Conservation (phyloP, 1,139 yeast species). For the Debaryomyces subglobosus region DNA sequence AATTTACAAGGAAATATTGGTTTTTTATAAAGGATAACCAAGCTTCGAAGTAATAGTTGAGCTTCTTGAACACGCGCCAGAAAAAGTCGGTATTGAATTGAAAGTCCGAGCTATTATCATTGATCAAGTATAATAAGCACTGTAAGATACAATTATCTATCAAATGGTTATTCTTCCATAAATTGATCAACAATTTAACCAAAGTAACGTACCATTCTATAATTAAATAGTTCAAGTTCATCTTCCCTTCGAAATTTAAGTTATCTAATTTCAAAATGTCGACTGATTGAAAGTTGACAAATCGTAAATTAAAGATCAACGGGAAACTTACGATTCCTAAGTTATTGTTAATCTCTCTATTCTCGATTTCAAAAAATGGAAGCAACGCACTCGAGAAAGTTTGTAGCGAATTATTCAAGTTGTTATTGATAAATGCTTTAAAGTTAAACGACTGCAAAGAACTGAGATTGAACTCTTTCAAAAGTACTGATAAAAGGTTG, state of each 20-base stretch:
- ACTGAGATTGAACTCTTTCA: constrained; percentile 39
- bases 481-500: constrained; percentile 40
- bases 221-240: constrained; percentile 25
- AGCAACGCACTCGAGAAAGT: constrained; percentile 15
- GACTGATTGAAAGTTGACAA: constrained; percentile 21
- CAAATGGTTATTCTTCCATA: constrained; percentile 22
- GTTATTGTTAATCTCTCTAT: constrained; percentile 41
- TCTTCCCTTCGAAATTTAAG: constrained; percentile 11
- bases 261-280: constrained; percentile 14
- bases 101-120: constrained; percentile 22
- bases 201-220: constrained; percentile 46
- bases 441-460: constrained; percentile 14
- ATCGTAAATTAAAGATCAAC: constrained; percentile 38
- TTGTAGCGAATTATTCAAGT: constrained; percentile 14
- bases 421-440: constrained; percentile 11
- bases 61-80: constrained; percentile 27
- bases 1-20: constrained; percentile 17
- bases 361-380: constrained; percentile 21
- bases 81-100: constrained; percentile 31
- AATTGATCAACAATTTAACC: constrained; percentile 33
- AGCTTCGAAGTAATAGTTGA: constrained; percentile 30
- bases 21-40: constrained; percentile 26
- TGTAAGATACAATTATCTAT: constrained; percentile 32
- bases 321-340: constrained; percentile 50
- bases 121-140: constrained; percentile 28